Evolutionary conservation across 345 rosid species (phyloP).

Genomic region (Corymbia maculata): DNA sequence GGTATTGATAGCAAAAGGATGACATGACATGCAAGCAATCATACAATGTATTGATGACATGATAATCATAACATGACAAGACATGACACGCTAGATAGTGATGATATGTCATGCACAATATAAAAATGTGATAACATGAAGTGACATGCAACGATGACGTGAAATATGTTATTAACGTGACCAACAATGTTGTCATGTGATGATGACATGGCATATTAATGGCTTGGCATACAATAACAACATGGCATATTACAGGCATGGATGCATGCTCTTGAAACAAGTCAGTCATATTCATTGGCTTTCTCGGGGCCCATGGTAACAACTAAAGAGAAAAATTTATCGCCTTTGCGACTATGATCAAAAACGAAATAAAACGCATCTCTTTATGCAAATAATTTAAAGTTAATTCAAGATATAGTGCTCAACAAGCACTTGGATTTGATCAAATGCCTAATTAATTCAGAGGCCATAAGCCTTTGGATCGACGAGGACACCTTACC

Average conservation of each 20-base stretch:
- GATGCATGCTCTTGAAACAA: background rate
- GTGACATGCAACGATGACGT: background rate
- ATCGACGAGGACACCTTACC: background rate
- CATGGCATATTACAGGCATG: background rate
- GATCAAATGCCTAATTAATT: background rate
- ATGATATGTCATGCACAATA: background rate
- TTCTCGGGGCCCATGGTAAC: background rate
- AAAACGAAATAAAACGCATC: background rate
- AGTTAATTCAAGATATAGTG: background rate
- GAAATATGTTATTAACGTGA: background rate
- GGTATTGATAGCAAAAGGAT: background rate
- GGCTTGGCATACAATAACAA: background rate
- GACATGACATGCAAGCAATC: background rate
- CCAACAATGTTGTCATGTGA: background rate
- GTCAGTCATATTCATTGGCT: background rate
- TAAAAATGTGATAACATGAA: background rate
- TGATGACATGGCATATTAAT: background rate
- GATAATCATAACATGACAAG: background rate
- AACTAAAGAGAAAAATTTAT: background rate
- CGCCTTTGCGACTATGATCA: background rate
- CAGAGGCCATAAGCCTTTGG: background rate
- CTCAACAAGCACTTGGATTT: background rate
- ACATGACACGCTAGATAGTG: background rate
- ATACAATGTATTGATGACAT: background rate
- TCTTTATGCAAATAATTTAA: background rate